Evolutionary conservation across 768 basidiomycete genomes (phyloP), one percentile per base, ranked within the genome.

Genomic region (Calocybe gangraenosa): DNA sequence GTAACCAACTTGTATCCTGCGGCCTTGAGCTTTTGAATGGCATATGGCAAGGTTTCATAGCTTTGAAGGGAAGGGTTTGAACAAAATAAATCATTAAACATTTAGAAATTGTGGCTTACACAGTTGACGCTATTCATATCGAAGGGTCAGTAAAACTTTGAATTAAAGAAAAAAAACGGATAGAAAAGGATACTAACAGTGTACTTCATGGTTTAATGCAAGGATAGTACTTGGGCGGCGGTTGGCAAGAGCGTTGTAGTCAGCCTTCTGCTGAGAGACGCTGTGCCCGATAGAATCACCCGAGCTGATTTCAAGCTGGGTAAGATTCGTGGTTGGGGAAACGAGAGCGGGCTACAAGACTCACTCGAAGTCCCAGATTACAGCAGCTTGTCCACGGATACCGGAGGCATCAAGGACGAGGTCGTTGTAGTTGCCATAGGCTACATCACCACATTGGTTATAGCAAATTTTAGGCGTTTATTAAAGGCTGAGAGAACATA

Each of bases 1-100:
- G 66, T 69, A 13, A 74, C 74, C 11, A 76, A 57, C 14, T 49
- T 57, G 58, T 75, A 74, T 2, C 71, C 73, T 1, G 69, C 69
- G 0, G 37, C 49, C 47, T 71, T 53, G 28, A 76, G 62, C 21
- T 50, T 51, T 20, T 54, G 42, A 41, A 75, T 70, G 8, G 64
- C 71, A 47, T 68, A 65, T 0, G 71, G 70, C 35, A 74, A 51
- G 11, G 68, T 61, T 28, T 65, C 50, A 25, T 58, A 58, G 21
- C 66, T 66, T 42, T 22, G 31, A n/a, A 22, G 3, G 13, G 25
- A 15, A 28, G 14, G 18, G 30, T 28, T 28, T 28, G 11, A 28
- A 11, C 11, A 5, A 28, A 28, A 11, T 6, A 5, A 6, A 18
- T 32, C 31, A 11, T 10, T 3, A 8, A 31, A 31, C 6, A 18